Conservation (phyloP, 352 stramenopile genomes). For the Phytopythium boreale region DNA sequence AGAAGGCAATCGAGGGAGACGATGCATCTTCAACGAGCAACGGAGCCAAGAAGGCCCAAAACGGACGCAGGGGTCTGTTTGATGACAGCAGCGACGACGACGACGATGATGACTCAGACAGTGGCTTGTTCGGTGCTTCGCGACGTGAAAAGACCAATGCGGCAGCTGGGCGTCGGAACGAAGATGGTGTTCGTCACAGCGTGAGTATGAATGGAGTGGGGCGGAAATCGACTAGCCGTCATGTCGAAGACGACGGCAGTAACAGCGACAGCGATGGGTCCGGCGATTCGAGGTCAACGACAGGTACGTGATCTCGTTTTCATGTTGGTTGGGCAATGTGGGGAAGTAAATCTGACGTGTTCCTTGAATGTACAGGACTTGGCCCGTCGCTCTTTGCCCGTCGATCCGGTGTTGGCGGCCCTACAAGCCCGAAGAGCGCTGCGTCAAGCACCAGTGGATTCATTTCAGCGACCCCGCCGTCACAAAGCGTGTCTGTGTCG, state of each 20-base stretch:
- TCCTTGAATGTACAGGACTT: slow-evolving; percentile 8
- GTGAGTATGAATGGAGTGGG: background rate
- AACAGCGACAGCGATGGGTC: slow-evolving; percentile 26
- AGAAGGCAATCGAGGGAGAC: slow-evolving; percentile 54
- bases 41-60: slow-evolving; percentile 20
- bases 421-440: slow-evolving; percentile 18
- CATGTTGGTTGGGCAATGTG: background rate
- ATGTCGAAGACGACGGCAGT: slow-evolving; percentile 16
- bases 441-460: slow-evolving; percentile 12
- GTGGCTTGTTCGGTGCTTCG: slow-evolving; percentile 41
- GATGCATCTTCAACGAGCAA: slow-evolving; percentile 7
- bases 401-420: slow-evolving; percentile 7
- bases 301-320: slow-evolving; percentile 11
- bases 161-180: slow-evolving; percentile 20
- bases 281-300: slow-evolving; percentile 29
- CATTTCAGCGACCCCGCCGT: background rate
- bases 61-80: slow-evolving; percentile 66
- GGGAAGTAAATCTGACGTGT: slow-evolving; percentile 6
- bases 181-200: slow-evolving; percentile 8
- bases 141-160: slow-evolving; percentile 20
- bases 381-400: slow-evolving; percentile 25
- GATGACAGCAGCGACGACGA: slow-evolving; percentile 74
- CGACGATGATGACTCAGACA: slow-evolving; percentile 36
- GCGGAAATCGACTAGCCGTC: slow-evolving; percentile 2
- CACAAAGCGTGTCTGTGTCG: slow-evolving; percentile 12